Conservation (phyloP, 2,329 filamentous ascomycete species). For the Nannizzia gypsea region DNA sequence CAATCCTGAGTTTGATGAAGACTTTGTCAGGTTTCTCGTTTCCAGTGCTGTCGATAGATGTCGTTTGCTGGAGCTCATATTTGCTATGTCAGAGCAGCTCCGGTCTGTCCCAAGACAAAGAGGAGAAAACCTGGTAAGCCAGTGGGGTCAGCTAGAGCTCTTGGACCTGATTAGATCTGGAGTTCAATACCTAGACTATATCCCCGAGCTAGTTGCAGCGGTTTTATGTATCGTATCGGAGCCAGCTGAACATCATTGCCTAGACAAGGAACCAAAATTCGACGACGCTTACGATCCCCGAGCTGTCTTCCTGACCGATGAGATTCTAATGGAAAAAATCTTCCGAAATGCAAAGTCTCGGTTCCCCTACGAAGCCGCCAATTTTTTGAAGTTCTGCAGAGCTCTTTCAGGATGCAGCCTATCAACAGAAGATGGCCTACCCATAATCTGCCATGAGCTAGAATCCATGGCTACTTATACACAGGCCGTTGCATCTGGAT, state of each 20-base stretch:
- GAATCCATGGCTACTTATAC: slow-evolving; percentile 63
- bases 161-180: slow-evolving; percentile 60
- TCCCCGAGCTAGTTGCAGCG: slow-evolving; percentile 55
- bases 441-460: slow-evolving; percentile 51
- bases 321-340: slow-evolving; percentile 44
- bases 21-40: slow-evolving; percentile 39
- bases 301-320: slow-evolving; percentile 46
- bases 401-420: slow-evolving; percentile 44
- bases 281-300: slow-evolving; percentile 28
- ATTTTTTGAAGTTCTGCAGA: slow-evolving; percentile 62
- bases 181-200: slow-evolving; percentile 58
- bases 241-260: slow-evolving; percentile 16
- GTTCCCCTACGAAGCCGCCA: slow-evolving; percentile 74
- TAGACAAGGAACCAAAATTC: slow-evolving; percentile 13
- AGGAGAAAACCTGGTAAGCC: slow-evolving; percentile 44
- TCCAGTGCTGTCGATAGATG: slow-evolving; percentile 36
- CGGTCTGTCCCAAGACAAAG: slow-evolving; percentile 38
- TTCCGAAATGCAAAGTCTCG: slow-evolving; percentile 60
- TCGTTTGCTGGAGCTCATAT: slow-evolving; percentile 39
- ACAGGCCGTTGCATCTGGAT: slow-evolving; percentile 58
- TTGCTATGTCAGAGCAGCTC: slow-evolving; percentile 33
- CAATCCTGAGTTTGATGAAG: slow-evolving; percentile 31
- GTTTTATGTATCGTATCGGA: slow-evolving; percentile 53
- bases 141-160: slow-evolving; percentile 52
- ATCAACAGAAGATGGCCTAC: slow-evolving; percentile 37